Percentiles rank a stretch among this genome's conserved stretches.
These are phyloP conservation scores for Nakataea oryzae DNA, from an alignment of 2,329 filamentous ascomycete genomes.

Conservation along the genomic window DNA sequence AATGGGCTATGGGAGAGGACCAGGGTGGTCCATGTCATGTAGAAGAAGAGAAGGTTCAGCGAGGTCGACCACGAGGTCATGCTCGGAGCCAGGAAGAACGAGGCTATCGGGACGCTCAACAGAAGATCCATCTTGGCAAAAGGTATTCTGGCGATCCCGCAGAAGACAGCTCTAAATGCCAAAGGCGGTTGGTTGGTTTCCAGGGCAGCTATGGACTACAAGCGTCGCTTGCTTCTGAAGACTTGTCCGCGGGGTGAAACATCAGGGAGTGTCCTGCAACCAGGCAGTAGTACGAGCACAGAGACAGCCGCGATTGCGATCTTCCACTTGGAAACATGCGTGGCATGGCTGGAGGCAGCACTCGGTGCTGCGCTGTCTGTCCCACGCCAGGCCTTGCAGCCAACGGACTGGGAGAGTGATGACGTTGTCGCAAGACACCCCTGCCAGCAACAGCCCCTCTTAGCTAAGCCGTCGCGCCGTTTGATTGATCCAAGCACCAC, in stretches of 20 bases:
- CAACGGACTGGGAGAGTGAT: not conserved
- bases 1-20: constrained; percentile 67
- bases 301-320: no score
- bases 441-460: not conserved
- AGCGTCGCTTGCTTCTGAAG: no score
- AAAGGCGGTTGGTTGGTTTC: no score
- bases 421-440: not conserved
- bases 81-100: constrained; percentile 52
- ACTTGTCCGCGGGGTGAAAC: no score
- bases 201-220: no score
- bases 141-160: not conserved
- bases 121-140: constrained; percentile 47
- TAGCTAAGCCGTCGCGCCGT: not conserved
- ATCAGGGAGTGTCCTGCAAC: no score
- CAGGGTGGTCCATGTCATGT: constrained; percentile 80
- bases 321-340: no score
- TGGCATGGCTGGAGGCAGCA: no score
- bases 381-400: not conserved
- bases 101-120: constrained; percentile 62
- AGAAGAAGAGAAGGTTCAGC: constrained; percentile 80
- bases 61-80: constrained; percentile 65
- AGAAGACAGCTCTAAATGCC: not conserved
- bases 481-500: no score
- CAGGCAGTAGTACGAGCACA: no score
- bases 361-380: no score